phyloP scores from a whole-genome alignment of 192 early-diverging fungal species.

The Entomortierella chlamydospora region DNA sequence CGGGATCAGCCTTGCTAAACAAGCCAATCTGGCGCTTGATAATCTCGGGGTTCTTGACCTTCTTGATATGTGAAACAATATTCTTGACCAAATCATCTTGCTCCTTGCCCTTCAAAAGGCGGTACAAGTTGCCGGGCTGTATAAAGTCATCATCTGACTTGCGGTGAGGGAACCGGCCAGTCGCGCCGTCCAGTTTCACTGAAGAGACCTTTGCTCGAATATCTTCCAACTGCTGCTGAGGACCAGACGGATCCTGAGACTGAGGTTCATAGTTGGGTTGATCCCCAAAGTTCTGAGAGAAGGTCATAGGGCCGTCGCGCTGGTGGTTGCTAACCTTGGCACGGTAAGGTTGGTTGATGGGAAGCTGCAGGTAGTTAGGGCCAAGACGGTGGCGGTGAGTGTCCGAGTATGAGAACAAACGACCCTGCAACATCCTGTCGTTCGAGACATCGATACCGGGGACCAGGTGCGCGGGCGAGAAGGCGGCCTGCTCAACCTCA shows the following conservation, averaged over 20 bases:
- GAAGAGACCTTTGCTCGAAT: constrained; percentile 61
- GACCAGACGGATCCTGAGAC: constrained; percentile 60
- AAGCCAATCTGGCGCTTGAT: constrained; percentile 75
- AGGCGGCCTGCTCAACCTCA: constrained; percentile 86
- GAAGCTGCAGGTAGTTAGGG: constrained; percentile 82
- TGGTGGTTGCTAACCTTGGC: constrained; percentile 73
- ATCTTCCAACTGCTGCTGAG: constrained; percentile 69
- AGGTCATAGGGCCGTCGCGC: constrained; percentile 76
- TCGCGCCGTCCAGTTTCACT: constrained; percentile 61
- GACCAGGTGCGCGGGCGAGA: constrained; percentile 81
- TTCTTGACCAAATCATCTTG: constrained; percentile 71
- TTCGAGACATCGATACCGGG: constrained; percentile 84
- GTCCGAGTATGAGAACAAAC: constrained; percentile 87
- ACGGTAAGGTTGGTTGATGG: constrained; percentile 81
- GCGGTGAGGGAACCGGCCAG: constrained; percentile 70
- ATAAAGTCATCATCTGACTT: constrained; percentile 72
- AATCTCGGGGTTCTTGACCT: constrained; percentile 70
- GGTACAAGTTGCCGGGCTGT: constrained; percentile 74
- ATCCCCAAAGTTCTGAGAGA: constrained; percentile 69
- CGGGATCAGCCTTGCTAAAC: constrained; percentile 80
- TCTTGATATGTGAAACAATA: constrained; percentile 71
- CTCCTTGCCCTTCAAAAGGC: constrained; percentile 70
- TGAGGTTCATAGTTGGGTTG: constrained; percentile 84
- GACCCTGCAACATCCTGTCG: constrained; percentile 88
- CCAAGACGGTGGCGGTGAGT: constrained; percentile 90